phyloP scores from a whole-genome alignment of 2,329 filamentous ascomycete species.

The Hypoxylon sp. region DNA sequence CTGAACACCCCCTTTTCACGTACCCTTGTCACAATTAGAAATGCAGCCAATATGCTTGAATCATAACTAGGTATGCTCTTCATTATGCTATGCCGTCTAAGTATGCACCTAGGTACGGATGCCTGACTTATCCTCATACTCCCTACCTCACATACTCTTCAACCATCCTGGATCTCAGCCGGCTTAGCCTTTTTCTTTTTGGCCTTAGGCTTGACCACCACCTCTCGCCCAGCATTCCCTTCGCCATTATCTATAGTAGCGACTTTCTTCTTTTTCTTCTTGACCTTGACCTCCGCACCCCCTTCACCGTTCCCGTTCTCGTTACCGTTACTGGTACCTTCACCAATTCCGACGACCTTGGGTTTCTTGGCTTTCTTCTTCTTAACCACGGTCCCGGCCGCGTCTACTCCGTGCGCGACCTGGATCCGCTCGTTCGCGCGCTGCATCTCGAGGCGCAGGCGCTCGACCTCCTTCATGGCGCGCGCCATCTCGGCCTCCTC shows the following conservation, averaged over 20 bases:
- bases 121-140: neutral
- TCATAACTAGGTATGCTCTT: neutral
- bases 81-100: conserved; percentile 7
- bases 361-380: conserved; percentile 76
- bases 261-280: conserved; percentile 68
- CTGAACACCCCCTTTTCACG: neutral
- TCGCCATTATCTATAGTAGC: conserved; percentile 35
- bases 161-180: conserved; percentile 50
- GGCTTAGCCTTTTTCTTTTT: conserved; percentile 69
- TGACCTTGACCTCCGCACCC: conserved; percentile 57
- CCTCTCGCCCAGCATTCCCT: conserved; percentile 31
- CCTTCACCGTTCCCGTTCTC: conserved; percentile 28
- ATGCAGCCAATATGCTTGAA: neutral
- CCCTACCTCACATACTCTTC: neutral
- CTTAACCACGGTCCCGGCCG: conserved; percentile 75
- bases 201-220: conserved; percentile 60
- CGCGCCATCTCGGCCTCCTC: conserved; percentile 91
- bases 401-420: conserved; percentile 76
- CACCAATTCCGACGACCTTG: conserved; percentile 45
- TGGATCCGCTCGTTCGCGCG: conserved; percentile 81
- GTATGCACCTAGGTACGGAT: neutral
- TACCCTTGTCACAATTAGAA: too few species aligned
- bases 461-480: conserved; percentile 91
- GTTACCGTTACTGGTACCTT: conserved; percentile 39
- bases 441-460: conserved; percentile 90